Percentiles rank a stretch among this genome's conserved stretches.
These are phyloP conservation scores for Escovopsis sp. DNA, from an alignment of 2,329 filamentous ascomycete genomes.

Conservation along the genomic window DNA sequence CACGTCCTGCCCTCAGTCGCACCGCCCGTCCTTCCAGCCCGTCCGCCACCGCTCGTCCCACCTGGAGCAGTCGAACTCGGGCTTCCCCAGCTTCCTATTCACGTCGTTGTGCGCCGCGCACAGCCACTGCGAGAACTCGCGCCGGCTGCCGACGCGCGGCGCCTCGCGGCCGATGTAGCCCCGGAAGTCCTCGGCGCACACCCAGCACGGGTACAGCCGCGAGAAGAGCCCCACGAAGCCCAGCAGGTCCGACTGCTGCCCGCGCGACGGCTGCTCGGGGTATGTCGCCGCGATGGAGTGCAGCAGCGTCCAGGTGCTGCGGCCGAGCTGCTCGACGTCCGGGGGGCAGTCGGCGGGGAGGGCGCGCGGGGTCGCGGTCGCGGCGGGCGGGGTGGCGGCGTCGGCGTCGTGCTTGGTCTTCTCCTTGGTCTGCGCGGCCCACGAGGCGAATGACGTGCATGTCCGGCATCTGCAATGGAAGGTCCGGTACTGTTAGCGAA, in stretches of 20 bases:
- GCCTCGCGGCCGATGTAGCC: conserved; percentile 61
- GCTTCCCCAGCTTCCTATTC: conserved; percentile 81
- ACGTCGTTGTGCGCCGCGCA: conserved; percentile 81
- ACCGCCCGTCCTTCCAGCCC: conserved; percentile 62
- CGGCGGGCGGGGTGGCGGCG: conserved; percentile 7
- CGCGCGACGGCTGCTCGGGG: conserved; percentile 50
- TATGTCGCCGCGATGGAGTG: conserved; percentile 86
- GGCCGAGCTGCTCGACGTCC: conserved; percentile 76
- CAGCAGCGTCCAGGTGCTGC: conserved; percentile 82
- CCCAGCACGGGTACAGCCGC: conserved; percentile 87
- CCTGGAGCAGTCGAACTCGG: conserved; percentile 70
- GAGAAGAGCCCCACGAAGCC: conserved; percentile 71
- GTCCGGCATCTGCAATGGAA: conserved; percentile 16
- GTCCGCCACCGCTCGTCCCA: conserved; percentile 95
- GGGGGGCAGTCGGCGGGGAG: conserved; percentile 61
- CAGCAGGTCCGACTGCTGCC: conserved; percentile 61
- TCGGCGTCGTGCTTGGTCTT: conserved; percentile 8
- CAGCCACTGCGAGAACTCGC: conserved; percentile 69
- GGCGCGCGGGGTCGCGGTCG: conserved; percentile 14
- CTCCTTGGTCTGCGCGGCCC: conserved; percentile 15
- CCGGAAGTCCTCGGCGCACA: conserved; percentile 86
- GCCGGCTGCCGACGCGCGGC: conserved; percentile 42
- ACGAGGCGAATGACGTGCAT: conserved; percentile 19
- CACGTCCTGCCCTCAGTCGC: conserved; percentile 26
- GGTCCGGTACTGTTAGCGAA: not conserved